Evolutionary conservation across 2,329 filamentous ascomycete species (phyloP).

Genomic region (Aspergillus pseudotamarii): DNA sequence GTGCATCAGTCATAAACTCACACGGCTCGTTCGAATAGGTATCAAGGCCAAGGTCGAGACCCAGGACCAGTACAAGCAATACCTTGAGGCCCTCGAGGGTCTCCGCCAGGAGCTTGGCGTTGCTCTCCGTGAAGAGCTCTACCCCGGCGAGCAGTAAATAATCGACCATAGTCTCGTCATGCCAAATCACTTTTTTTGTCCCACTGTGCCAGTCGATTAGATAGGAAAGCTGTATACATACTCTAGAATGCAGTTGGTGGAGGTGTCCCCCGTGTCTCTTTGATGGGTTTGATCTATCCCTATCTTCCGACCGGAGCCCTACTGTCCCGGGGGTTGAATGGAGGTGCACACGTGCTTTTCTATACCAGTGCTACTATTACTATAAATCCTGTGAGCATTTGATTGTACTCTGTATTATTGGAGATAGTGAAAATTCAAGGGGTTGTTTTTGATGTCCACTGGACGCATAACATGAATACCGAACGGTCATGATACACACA

Average conservation of each 20-base stretch:
- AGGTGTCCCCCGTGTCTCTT: slow-evolving; percentile 24
- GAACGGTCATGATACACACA: not conserved
- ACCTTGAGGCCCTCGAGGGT: slow-evolving; percentile 85
- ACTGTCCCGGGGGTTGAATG: slow-evolving; percentile 10
- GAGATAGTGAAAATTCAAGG: slow-evolving; percentile 21
- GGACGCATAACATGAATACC: not conserved
- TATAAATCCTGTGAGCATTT: slow-evolving; percentile 26
- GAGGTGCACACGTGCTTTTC: slow-evolving; percentile 29
- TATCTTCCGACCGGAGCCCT: slow-evolving; percentile 17
- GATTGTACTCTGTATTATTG: slow-evolving; percentile 26
- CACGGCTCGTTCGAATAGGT: slow-evolving; percentile 57
- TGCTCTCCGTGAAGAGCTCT: slow-evolving; percentile 88
- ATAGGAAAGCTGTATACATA: slow-evolving; percentile 45
- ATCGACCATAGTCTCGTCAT: slow-evolving; percentile 11
- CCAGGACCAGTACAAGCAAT: slow-evolving; percentile 96
- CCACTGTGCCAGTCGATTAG: slow-evolving; percentile 27
- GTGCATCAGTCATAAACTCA: slow-evolving; percentile 9
- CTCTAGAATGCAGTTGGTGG: slow-evolving; percentile 37
- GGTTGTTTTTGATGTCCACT: slow-evolving; percentile 15
- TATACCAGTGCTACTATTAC: slow-evolving; percentile 26
- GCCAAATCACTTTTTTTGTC: slow-evolving; percentile 8
- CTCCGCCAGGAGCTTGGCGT: slow-evolving; percentile 93
- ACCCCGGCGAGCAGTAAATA: slow-evolving; percentile 61
- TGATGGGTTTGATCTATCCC: slow-evolving; percentile 24
- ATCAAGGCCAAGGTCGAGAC: slow-evolving; percentile 99